Evolutionary conservation across 73 alveolate species (phyloP), one percentile per base, ranked within the genome.

Genomic region (Paraurostyla sp.): DNA sequence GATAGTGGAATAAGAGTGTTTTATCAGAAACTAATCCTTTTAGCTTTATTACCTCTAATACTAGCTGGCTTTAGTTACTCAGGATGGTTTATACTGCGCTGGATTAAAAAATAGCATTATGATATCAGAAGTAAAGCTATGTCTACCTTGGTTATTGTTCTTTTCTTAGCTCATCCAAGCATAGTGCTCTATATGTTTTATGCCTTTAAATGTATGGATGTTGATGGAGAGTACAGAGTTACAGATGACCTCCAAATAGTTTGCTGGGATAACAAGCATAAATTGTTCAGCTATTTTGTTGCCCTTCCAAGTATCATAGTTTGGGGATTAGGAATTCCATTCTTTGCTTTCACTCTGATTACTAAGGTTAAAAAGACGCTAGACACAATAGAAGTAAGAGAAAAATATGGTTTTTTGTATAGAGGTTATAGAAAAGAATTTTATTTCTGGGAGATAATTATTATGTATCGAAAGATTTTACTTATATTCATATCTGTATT

Each of bases 221-320:
- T n/a, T n/a, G 57, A 46, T 46, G 13, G 23, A 46, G 57, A 46
- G 57, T 46, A 46, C 18, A 46, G 57, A 30, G 16, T 68, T 11
- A 13, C 11, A 11, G 22, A 13, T 30, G 13, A 80, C 38, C 0
- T 65, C 29, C 33, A 16, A 33, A n/a, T 65, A 0, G 33, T 25
- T 20, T 80, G 90, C 78, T 52, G 88, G 86, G 62, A 32, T 18
- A 0, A 32, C 13, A 23, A 18, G 0, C 88, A 80, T 80, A 58
- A 29, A 18, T 22, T 18, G 13, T 58, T 16, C 60, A 15, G 88
- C 0, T 16, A 50, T 18, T 59, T 43, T 62, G 88, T 80, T 80
- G 90, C 90, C 22, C 27, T 65, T 20, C 86, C 90, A 25, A 29
- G 90, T 18, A 23, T 80, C 16, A 65, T 80, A 62, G n/a, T n/a